Conservation (phyloP, 768 basidiomycete genomes). For the Lentinula lateritia region DNA sequence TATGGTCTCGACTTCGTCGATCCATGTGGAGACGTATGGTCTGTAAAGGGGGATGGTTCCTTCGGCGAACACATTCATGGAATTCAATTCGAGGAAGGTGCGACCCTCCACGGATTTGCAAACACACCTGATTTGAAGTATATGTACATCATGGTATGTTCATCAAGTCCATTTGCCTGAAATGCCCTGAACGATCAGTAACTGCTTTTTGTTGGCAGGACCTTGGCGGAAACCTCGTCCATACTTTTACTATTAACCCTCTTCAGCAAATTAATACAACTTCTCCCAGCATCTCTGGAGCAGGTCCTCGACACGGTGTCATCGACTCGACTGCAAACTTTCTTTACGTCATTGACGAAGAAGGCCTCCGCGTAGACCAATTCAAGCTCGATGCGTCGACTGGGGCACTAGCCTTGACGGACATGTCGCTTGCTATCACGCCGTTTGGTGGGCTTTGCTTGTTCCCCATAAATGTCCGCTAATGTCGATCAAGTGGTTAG, state of each 20-base stretch:
- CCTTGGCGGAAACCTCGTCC: slow-evolving; percentile 14
- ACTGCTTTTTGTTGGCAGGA: slow-evolving; percentile 7
- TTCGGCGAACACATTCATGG: slow-evolving; percentile 10
- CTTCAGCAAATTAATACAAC: slow-evolving; percentile 4
- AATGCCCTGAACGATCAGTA: background rate
- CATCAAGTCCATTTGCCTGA: background rate
- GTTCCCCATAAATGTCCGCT: too few species aligned
- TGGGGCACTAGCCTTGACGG: slow-evolving; percentile 11
- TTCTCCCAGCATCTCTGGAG: slow-evolving; percentile 7
- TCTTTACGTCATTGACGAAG: slow-evolving; percentile 16
- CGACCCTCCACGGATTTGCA: slow-evolving; percentile 17
- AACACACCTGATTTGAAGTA: slow-evolving; percentile 14
- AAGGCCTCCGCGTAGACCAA: slow-evolving; percentile 18
- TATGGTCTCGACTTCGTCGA: slow-evolving; percentile 17
- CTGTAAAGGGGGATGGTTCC: slow-evolving; percentile 11
- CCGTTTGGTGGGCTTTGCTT: slow-evolving; percentile 11
- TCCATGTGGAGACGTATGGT: slow-evolving; percentile 16
- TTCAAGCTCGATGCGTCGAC: slow-evolving; percentile 9
- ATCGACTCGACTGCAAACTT: slow-evolving; percentile 10
- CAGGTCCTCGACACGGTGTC: slow-evolving; percentile 14
- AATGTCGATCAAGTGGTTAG: background rate
- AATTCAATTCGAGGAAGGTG: slow-evolving; percentile 9
- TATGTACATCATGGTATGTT: slow-evolving; percentile 13
- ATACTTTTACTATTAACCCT: slow-evolving; percentile 12
- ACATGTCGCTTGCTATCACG: slow-evolving; percentile 12